Base-by-base conservation (phyloP, 2,329 filamentous ascomycete genomes). In the Beauveria pseudobassiana region DNA sequence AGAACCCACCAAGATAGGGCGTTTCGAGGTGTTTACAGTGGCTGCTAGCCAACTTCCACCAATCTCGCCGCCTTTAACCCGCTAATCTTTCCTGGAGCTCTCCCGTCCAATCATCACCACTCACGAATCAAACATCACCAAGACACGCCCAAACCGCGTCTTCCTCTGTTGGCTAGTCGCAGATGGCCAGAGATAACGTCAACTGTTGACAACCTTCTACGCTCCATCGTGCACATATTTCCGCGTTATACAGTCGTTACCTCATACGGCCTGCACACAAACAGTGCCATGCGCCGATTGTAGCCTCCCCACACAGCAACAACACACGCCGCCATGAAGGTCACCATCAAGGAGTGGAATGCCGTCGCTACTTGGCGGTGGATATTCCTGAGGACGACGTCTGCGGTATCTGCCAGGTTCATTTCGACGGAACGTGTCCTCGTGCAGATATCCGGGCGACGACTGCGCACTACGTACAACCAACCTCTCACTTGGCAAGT, bases 301-400 rank as follows among this genome's bases (percentile, higher is more conserved):
- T 51, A 51, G 24, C 34, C 34, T 14, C 45, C 43, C n/a, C 20
- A 6, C 42, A 55, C 51, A 24, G 20, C 40, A 22, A n/a, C 22
- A 18, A 14, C 43, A 43, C 45, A 40, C 58, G 53, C 59, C 66
- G 73, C 58, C 59, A 99, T 99, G 95, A 98, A 96, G 77, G 91
- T 98, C 78, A 95, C 87, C 53, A 95, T 98, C 76, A 90, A 88
- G 70, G 85, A 91, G 72, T 98, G 93, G 91, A 89, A 95, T 70
- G 90, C 92, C 4, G 91, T 99, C 65, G 95, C 95, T 20, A 93
- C 92, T 61, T 99, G 95, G 95, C 87, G 91, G 66, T 99, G 95
- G 91, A 98, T 73, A 90, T 98, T 70, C 92, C 93, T 26, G 92
- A 96, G 69, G 93, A 97, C 77, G 93, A 99, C 73, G 93, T 98